Evolutionary conservation across 371 early-diverging fungal genomes (phyloP).

Genomic region (Mortierella sp.): DNA sequence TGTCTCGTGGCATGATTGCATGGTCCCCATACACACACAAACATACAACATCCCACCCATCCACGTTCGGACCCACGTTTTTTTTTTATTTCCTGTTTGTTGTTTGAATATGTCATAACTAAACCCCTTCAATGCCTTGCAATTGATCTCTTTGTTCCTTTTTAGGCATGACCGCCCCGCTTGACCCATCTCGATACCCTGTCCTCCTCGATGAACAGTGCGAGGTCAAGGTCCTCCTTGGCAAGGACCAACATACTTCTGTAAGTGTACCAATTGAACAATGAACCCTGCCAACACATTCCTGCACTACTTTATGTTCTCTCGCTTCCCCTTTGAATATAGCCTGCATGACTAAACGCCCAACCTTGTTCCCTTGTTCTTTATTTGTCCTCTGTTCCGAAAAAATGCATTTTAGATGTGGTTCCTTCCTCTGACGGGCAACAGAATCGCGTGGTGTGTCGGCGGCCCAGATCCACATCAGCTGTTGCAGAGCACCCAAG

Average conservation of each 20-base stretch:
- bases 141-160: background rate
- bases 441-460: conserved; percentile 54
- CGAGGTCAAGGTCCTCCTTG: conserved; percentile 53
- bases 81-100: no score
- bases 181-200: conserved; percentile 52
- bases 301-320: no score
- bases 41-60: background rate
- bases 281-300: no score
- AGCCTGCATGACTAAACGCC: background rate
- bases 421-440: conserved; percentile 51
- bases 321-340: background rate
- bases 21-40: no score
- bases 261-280: conserved; percentile 25
- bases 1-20: no score
- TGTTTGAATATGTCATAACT: no score
- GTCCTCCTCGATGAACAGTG: conserved; percentile 46
- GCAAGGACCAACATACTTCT: conserved; percentile 55
- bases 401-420: conserved; percentile 34
- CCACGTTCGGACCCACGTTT: background rate
- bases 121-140: background rate
- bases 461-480: conserved; percentile 56
- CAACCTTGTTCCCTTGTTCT: conserved; percentile 6
- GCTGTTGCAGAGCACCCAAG: conserved; percentile 12
- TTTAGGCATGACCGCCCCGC: conserved; percentile 44
- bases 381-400: conserved; percentile 2